Evolutionary conservation across 2,329 filamentous ascomycete species (phyloP), one percentile per base, ranked within the genome.

Genomic region (Tolypocladium capitatum): DNA sequence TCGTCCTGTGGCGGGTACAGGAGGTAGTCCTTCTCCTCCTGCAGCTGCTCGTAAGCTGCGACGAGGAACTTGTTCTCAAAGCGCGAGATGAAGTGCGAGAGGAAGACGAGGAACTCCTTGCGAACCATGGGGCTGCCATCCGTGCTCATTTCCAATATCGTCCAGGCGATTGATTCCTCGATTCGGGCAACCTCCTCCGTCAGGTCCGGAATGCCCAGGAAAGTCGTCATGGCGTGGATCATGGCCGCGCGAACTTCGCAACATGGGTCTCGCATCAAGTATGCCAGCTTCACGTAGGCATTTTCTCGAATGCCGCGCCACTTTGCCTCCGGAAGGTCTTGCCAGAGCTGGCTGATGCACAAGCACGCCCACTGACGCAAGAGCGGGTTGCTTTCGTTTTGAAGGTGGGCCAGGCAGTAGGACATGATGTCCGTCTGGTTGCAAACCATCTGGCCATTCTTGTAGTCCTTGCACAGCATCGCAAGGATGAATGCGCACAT

Each of bases 401-500:
- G 78, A 36, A 97, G 72, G 65, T 97, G 90, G 5, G 77, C 74
- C 36, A 97, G 69, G 61, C 91, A 97, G 56, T 84, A 91, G 34
- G 84, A 81, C 71, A 97, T 91, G 52, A 97, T 83, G 54, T 95
- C 90, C 0, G 84, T 86, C 55, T 87, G 86, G 56, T 96, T 83
- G 61, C 90, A 96, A 11, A 95, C 90, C 45, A 84, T 84, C 64
- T 96, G 90, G 2, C 91, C 92, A 52, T 92, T 87, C 53, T 84
- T 85, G 65, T 95, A 95, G 53, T 86, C 86, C 62, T 92, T 94
- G 77, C 92, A 98, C 53, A 98, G 88, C 77, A 96, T 94, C 27
- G 91, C 86, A 38, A 97, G 80, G 52, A 98, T 95, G 62, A 98
- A 98, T 2, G 92, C 90, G 63, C 92, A 97, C 92, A 98, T 98